Evolutionary conservation across 805 yeast species (phyloP).

Genomic region (Aciculoconidium aculeatum): DNA sequence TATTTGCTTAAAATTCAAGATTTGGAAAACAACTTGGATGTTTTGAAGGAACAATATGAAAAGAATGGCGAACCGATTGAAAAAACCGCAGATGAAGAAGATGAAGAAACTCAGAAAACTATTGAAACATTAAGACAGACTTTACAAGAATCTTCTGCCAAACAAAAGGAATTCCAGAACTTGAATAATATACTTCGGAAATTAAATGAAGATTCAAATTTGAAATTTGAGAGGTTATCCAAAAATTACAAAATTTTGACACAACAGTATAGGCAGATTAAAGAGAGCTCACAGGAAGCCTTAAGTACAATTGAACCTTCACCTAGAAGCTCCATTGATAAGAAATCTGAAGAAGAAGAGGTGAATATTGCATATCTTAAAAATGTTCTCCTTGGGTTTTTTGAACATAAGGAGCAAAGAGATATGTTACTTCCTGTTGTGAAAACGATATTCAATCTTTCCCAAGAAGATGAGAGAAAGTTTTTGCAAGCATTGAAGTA

Average conservation of each 20-base stretch:
- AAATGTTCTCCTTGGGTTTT: conserved; percentile 84
- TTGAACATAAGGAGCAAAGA: conserved; percentile 92
- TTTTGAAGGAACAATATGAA: conserved; percentile 10
- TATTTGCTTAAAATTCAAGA: conserved; percentile 36
- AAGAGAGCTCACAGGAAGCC: conserved; percentile 9
- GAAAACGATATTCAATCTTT: conserved; percentile 64
- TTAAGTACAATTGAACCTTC: conserved; percentile 13
- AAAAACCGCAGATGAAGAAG: conserved; percentile 6
- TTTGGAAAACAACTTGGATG: conserved; percentile 26
- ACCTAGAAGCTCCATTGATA: conserved; percentile 9
- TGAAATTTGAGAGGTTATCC: conserved; percentile 62
- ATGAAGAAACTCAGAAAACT: conserved; percentile 23
- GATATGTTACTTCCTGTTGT: conserved; percentile 80
- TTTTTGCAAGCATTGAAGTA: conserved; percentile 50
- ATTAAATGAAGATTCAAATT: conserved; percentile 59
- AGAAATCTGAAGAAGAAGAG: conserved; percentile 14
- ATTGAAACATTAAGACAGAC: conserved; percentile 47
- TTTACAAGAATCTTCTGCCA: conserved; percentile 43
- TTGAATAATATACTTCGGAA: conserved; percentile 49
- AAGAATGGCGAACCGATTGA: conserved; percentile 5
- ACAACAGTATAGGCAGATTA: conserved; percentile 47
- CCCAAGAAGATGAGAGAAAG: conserved; percentile 66
- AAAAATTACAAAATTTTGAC: conserved; percentile 64
- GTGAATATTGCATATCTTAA: conserved; percentile 69
- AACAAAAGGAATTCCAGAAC: conserved; percentile 51